Evolutionary conservation across 768 basidiomycete species (phyloP).

Genomic region (Mycena indigotica): DNA sequence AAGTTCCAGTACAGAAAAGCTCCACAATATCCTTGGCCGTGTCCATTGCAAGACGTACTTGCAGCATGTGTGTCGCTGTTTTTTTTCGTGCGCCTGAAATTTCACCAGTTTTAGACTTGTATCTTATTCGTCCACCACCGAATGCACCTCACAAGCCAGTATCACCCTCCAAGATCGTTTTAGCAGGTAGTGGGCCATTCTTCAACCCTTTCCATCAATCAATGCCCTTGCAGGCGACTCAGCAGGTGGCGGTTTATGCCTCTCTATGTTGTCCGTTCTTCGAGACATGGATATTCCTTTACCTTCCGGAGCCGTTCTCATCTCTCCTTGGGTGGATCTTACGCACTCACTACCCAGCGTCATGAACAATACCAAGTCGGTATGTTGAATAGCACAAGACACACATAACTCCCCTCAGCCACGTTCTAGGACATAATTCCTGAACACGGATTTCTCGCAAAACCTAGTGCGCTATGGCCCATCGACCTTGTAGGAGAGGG

Average conservation of each 20-base stretch:
- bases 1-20: constrained; percentile 54
- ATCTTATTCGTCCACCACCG: constrained; percentile 70
- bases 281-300: constrained; percentile 70
- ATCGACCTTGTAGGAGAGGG: constrained; percentile 40
- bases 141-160: constrained; percentile 65
- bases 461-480: constrained; percentile 63
- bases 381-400: constrained; percentile 29
- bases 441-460: constrained; percentile 60
- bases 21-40: constrained; percentile 85
- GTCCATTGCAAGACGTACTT: constrained; percentile 72
- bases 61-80: constrained; percentile 60
- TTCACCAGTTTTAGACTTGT: constrained; percentile 52
- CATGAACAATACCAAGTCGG: constrained; percentile 65
- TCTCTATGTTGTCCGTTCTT: constrained; percentile 62
- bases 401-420: background rate
- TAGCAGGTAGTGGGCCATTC: constrained; percentile 45
- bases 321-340: constrained; percentile 85
- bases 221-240: constrained; percentile 50
- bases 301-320: constrained; percentile 76
- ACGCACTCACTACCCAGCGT: constrained; percentile 83
- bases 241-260: constrained; percentile 69
- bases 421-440: constrained; percentile 65
- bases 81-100: background rate
- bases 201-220: background rate
- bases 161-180: constrained; percentile 65